Base-by-base conservation (phyloP, 352 stramenopile species). In the Elongisporangium senticosum region DNA sequence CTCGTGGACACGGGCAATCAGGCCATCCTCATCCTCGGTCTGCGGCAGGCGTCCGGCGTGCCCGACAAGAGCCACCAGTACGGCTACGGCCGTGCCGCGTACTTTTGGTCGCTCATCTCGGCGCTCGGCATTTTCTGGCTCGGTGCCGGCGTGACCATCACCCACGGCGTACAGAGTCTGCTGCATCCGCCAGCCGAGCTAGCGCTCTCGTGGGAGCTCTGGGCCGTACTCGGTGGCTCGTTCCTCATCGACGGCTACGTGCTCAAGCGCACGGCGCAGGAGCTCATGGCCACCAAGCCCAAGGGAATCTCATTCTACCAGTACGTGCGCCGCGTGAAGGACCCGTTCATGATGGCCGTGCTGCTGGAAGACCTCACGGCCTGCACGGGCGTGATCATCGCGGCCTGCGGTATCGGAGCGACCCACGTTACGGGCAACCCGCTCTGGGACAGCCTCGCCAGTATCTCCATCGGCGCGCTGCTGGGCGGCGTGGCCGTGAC, bases 61-160 rank as follows among this genome's bases (percentile, higher is more conserved):
- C 95, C 96, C 0, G 96, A 99, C 67, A 93, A 93, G 62, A 83
- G 87, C 39, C 96, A 99, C 72, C 96, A 98, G 59, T 99, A 99
- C 70, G 97, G 96, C 49, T 99, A 99, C 72, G 96, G 96, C 28
- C 97, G 97, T 59, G 91, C 86, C 7, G 90, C 98, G 51, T 99
- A 99, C 83, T 99, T 99, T 73, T 99, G 97, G 97, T 97, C 93
- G 61, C 82, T 99, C 21, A 97, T 99, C 20, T 98, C 88, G 8
- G 97, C 97, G 49, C 73, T 99, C n/a, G 96, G 96, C 11, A 99
- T 98, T 33, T 99, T 99, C 59, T 99, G 97, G 83, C 74, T 98
- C 28, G 97, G 96, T 28, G 95, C 95, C 11, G 96, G 96, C 49
- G 89, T 99, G 19, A 98, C 90, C 39, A 89, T 99, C 70, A 95